Base-by-base conservation (phyloP, 2,329 filamentous ascomycete species). In the Ascochyta fabae region DNA sequence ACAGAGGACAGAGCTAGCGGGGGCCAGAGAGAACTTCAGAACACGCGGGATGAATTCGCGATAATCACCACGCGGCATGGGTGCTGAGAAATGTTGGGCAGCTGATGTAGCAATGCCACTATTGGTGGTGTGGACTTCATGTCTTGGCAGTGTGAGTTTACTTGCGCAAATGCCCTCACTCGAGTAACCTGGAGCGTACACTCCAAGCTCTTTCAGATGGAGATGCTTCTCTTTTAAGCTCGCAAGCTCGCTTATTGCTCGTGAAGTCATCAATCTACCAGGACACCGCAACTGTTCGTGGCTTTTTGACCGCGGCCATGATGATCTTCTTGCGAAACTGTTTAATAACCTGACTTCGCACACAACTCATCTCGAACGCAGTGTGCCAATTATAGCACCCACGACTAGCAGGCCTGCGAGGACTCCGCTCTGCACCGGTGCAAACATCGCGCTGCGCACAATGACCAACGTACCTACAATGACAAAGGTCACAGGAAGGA, bases 401-500 rank as follows among this genome's bases (percentile, higher is more conserved):
- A 83, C 35, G 1, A 74, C 49, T 79, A 85, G 83, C 1, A 88
- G 75, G 0, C 65, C 77, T 2, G 83, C 67, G n/a, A 87, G 72
- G 1, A 86, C 75, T 0, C 79, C 61, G 0, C 84, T 83, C 50
- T 86, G 83, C 0, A 78, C 60, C 0, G 84, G 85, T 0, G 84
- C 84, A 68, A 87, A 88, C 0, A 82, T 78, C 0, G 85, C 84
- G 0, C 85, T 85, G 12, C 86, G 74, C 0, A 84, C 65, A 0
- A 88, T 83, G 0, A 88, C 83, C 23, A 87, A 83, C 0, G 83
- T 84, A 55, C 85, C 87, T 1, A 87, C 84, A 0, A 84, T 40
- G 0, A 82, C 77, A 58, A 88, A 88, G 0, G 81, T 65, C 0
- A 80, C 47, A 0, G 85, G 85, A 9, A 86, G 75, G 3, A 81